Percentiles rank a stretch among this genome's conserved stretches.
phyloP scores from a whole-genome alignment of 2,329 filamentous ascomycete species.

The Diplocarpon rosae region DNA sequence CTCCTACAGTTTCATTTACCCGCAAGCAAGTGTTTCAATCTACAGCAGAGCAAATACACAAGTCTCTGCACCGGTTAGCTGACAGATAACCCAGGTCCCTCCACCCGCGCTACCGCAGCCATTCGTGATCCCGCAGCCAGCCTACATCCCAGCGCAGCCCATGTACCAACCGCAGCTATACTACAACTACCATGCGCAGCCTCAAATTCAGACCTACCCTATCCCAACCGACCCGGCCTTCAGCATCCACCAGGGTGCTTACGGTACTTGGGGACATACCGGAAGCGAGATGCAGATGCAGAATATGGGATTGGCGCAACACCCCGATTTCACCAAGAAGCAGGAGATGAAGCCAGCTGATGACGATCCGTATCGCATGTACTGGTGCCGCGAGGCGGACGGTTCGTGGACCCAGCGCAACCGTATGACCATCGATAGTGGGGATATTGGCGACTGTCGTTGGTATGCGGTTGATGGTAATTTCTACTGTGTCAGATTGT shows the following conservation, averaged over 20 bases:
- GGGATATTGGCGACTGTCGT: conserved; percentile 38
- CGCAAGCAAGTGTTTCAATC: conserved; percentile 5
- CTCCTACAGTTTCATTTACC: conserved; percentile 7
- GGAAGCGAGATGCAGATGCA: conserved; percentile 16
- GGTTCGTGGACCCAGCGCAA: conserved; percentile 48
- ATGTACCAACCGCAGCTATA: conserved; percentile 3
- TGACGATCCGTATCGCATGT: conserved; percentile 48
- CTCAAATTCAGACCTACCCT: conserved; percentile 5
- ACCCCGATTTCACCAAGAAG: conserved; percentile 17
- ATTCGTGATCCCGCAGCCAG: conserved; percentile 8
- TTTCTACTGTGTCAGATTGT: conserved; percentile 49
- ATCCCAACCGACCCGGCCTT: conserved; percentile 6
- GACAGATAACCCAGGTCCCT: not conserved
- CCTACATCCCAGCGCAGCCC: conserved; percentile 8
- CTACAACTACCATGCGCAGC: not conserved
- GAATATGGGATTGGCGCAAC: conserved; percentile 17
- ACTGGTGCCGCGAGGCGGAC: conserved; percentile 50
- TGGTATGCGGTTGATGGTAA: conserved; percentile 50
- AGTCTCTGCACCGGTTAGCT: not conserved
- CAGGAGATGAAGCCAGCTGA: conserved; percentile 55
- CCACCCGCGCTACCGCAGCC: not conserved
- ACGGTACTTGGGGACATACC: conserved; percentile 15
- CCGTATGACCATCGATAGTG: conserved; percentile 48
- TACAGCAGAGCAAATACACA: not conserved
- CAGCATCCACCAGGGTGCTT: conserved; percentile 14